A percentile compares a stretch with the other conserved stretches of the same genome.
Evolutionary conservation across 2,329 filamentous ascomycete genomes (phyloP).

Genomic region (Trichoderma citrinoviride): DNA sequence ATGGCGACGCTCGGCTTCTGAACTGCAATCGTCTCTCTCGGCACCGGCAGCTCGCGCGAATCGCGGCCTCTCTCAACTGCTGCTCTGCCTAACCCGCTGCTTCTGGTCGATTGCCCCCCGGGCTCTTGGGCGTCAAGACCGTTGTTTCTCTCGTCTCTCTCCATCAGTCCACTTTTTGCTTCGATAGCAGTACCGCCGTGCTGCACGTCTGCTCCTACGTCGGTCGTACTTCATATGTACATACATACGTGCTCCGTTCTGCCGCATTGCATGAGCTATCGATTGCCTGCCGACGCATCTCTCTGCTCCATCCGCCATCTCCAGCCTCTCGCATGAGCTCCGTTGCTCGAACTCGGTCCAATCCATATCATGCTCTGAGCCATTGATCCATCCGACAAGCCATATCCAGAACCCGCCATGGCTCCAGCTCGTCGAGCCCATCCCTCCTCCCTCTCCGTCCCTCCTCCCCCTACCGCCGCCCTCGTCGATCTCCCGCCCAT

Average conservation of each 20-base stretch:
- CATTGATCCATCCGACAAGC: slow-evolving; percentile 27
- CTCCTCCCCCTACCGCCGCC: slow-evolving; percentile 30
- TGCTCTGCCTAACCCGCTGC: neutral
- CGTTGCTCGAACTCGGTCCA: neutral
- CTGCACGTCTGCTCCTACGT: no score
- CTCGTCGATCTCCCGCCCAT: slow-evolving; percentile 42
- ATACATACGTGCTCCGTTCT: neutral
- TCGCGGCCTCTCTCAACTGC: neutral
- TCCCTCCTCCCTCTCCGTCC: slow-evolving; percentile 40
- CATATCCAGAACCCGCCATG: slow-evolving; percentile 32
- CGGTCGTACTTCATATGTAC: no score
- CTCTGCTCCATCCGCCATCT: neutral
- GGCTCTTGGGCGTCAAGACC: neutral
- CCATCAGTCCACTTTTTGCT: slow-evolving; percentile 1
- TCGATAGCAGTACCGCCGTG: neutral
- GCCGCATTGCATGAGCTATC: slow-evolving; percentile 13
- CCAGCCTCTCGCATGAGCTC: slow-evolving; percentile 6
- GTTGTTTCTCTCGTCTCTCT: neutral
- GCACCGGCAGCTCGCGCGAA: neutral
- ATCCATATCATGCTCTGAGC: slow-evolving; percentile 34
- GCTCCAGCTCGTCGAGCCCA: slow-evolving; percentile 41
- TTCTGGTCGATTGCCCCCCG: neutral
- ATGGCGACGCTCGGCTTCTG: slow-evolving; percentile 2
- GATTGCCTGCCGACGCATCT: slow-evolving; percentile 7
- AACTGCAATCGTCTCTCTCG: neutral